Base-by-base conservation (phyloP, 2,329 filamentous ascomycete species). In the Aspergillus transmontanensis region DNA sequence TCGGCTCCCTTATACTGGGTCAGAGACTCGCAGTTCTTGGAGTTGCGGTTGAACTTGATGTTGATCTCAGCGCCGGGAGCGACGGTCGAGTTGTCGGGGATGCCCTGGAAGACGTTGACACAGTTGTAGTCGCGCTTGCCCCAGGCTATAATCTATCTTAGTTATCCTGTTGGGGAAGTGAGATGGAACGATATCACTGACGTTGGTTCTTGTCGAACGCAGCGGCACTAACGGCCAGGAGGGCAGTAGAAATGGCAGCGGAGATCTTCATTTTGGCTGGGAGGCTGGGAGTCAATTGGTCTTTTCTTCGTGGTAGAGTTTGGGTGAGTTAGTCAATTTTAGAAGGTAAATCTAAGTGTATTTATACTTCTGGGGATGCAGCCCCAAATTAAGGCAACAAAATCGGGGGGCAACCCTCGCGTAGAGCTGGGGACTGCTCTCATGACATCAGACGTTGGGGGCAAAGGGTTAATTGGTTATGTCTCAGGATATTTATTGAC, bases 121-220 rank as follows among this genome's bases (percentile, higher is more conserved):
- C 74, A 76, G 61, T 68, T 26, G 60, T 76, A 76, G 57, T 76
- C 73, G 26, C 74, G 72, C 43, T 75, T 76, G 36, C 74, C 74
- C 74, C 74, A 76, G 1, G 73, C 74, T 76, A 41, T 30, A 45
- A n/a, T 26, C 3, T 5, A 3, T 50, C 7, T 30, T 36, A 50
- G 58, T 16, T 19, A 23, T 23, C 14, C 16, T 30, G 12, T 26
- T 64, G 21, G 39, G 21, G 16, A 41, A 10, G 32, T 6, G 2
- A 28, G 21, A 19, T 23, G 30, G 46, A 11, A 30, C 2, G 3
- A n/a, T 28, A 45, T 14, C 14, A 60, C 68, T 54, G 68, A 76
- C 74, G 73, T 45, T 64, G 66, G 59, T 66, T 70, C 63, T 76
- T 76, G 66, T 75, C 71, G 39, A 76, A 76, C n/a, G 69, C 68